These are phyloP conservation scores for Microdochium trichocladiopsis DNA, from an alignment of 2,329 filamentous ascomycete species.

Conservation along the genomic window DNA sequence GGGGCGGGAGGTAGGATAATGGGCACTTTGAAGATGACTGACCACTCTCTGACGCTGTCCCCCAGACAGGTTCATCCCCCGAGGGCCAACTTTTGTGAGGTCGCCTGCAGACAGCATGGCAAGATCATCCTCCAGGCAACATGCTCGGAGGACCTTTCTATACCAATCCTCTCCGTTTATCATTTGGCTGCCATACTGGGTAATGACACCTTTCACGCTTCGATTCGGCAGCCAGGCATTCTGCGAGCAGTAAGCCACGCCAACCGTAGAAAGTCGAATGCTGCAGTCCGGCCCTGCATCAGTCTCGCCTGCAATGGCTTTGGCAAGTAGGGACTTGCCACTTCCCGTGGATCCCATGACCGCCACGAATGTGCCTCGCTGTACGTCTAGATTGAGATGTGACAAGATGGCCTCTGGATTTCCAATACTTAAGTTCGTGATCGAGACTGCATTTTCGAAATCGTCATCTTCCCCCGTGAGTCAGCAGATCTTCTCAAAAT, in stretches of 20 bases:
- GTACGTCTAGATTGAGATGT: conserved; percentile 14
- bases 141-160: conserved; percentile 19
- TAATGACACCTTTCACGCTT: conserved; percentile 17
- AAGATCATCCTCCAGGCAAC: conserved; percentile 27
- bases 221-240: conserved; percentile 11
- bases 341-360: conserved; percentile 11
- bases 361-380: conserved; percentile 13
- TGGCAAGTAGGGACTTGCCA: conserved; percentile 12
- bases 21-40: too few species aligned
- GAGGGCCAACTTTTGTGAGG: conserved; percentile 29
- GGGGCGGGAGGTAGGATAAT: too few species aligned
- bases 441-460: conserved; percentile 1
- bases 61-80: conserved; percentile 33
- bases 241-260: conserved; percentile 5
- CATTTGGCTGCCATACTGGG: conserved; percentile 8
- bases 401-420: conserved; percentile 8
- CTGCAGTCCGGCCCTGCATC: conserved; percentile 3
- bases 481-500: not conserved
- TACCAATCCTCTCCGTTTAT: conserved; percentile 22
- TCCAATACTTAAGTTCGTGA: conserved; percentile 6
- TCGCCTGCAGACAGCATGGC: conserved; percentile 20
- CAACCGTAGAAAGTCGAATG: not conserved
- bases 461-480: not conserved
- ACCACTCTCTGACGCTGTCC: conserved; percentile 28
- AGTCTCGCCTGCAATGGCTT: conserved; percentile 11